Evolutionary conservation across 192 early-diverging fungal genomes (phyloP).

Genomic region (Allomyces macrogynus): DNA sequence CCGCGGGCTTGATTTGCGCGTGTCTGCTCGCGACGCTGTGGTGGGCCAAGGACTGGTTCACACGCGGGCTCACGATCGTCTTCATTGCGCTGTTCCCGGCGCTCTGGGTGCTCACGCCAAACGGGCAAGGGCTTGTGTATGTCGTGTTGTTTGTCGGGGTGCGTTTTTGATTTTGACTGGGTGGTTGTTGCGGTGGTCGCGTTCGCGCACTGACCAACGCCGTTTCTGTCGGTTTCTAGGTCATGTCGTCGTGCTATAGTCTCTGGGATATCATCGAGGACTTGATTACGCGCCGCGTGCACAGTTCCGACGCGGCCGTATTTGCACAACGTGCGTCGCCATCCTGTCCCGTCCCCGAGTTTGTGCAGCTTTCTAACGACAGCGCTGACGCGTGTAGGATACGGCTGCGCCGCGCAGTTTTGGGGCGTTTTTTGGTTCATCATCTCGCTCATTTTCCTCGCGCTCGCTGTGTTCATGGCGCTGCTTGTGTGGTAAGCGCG

Average conservation of each 20-base stretch:
- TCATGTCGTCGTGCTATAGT: conserved; percentile 82
- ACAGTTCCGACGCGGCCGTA: background rate
- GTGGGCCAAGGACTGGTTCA: conserved; percentile 81
- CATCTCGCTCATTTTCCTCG: conserved; percentile 60
- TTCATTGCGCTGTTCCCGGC: conserved; percentile 64
- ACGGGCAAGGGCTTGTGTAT: conserved; percentile 56
- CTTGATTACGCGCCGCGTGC: conserved; percentile 3
- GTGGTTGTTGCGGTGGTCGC: conserved; percentile 11
- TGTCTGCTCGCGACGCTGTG: conserved; percentile 59
- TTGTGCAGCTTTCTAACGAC: conserved; percentile 77
- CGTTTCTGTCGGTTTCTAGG: conserved; percentile 21
- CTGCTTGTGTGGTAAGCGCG: too few species aligned
- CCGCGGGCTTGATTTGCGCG: conserved; percentile 64
- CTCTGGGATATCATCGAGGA: conserved; percentile 95
- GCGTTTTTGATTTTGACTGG: conserved; percentile 28
- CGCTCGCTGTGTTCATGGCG: conserved; percentile 37
- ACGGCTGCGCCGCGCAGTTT: conserved; percentile 54
- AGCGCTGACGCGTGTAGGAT: conserved; percentile 85
- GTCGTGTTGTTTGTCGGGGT: conserved; percentile 85
- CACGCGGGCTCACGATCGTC: conserved; percentile 53
- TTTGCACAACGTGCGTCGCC: background rate
- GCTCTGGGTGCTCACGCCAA: conserved; percentile 56
- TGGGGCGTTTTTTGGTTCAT: conserved; percentile 88
- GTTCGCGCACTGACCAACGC: background rate
- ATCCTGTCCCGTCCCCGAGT: conserved; percentile 10